Base-by-base conservation (phyloP, 257 asterid species). In the Solanum pimpinellifolium region DNA sequence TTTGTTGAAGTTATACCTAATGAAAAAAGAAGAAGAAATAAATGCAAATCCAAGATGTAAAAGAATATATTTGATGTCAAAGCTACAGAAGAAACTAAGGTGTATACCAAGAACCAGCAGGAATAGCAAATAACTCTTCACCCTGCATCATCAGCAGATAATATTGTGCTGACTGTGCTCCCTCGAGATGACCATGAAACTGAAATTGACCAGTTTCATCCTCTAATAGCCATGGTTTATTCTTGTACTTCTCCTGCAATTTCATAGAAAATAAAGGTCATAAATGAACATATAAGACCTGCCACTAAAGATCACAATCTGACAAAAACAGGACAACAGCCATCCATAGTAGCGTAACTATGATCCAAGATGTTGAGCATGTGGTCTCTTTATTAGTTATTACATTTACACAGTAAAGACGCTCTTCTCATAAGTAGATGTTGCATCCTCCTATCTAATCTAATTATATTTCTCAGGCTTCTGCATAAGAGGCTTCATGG, bases 141-240 rank as follows among this genome's bases (percentile, higher is more conserved):
- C 99, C 99, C 90, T 95, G 99, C 90, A 93, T 93, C 99, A 97
- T 95, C 80, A 97, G 91, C 88, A 96, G 99, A 92, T 97, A 97
- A 90, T 97, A 97, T 76, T 96, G 93, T 66, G 99, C 99, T 84
- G 98, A 93, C 87, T 96, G 98, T 73, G 99, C 90, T 83, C 99
- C 99, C 93, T 95, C 99, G 8, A 93, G 97, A 31, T 90, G 95
- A 84, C 99, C 99, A 68, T 93, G 96, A 88, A 86, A 97, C 89
- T 97, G 99, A 90, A 92, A 92, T 90, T 93, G 95, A 39, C 99
- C 99, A 2, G 98, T 92, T 93, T 97, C 99, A 89, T 97, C 99
- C 92, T 97, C 99, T 91, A 97, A 93, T 87, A 94, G 88, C 99
- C 99, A 97, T 66, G 99, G 98, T 91, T 91, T 95, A 91, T 94